Conservation (phyloP, 2,329 filamentous ascomycete genomes). For the Magnaporthiopsis incrustans region DNA sequence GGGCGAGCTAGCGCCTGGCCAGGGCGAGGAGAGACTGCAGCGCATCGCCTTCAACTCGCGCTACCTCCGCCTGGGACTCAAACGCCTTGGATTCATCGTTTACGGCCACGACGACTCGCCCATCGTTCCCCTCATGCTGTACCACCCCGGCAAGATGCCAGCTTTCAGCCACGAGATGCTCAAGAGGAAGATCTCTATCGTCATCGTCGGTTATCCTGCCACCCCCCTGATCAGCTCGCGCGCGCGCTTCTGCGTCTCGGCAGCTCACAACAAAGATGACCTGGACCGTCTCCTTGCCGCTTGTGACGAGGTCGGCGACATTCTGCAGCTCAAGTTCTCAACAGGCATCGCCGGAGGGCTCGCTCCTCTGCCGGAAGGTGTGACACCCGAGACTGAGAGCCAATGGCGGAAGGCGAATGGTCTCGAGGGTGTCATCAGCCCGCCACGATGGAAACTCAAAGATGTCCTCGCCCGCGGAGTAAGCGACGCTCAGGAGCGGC, state of each 20-base stretch:
- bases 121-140: slow-evolving; percentile 89
- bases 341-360: slow-evolving; percentile 87
- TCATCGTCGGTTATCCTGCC: slow-evolving; percentile 94
- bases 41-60: slow-evolving; percentile 96
- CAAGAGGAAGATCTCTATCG: slow-evolving; percentile 92
- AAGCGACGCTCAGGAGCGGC: slow-evolving; percentile 20
- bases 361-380: slow-evolving; percentile 63
- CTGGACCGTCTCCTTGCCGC: slow-evolving; percentile 82
- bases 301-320: slow-evolving; percentile 86
- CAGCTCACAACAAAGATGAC: slow-evolving; percentile 97
- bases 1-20: slow-evolving; percentile 78
- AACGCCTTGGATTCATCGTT: slow-evolving; percentile 92
- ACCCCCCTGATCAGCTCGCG: slow-evolving; percentile 92
- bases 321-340: slow-evolving; percentile 94
- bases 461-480: slow-evolving; percentile 60
- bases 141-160: slow-evolving; percentile 98
- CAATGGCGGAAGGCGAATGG: slow-evolving; percentile 56
- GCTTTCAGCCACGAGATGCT: slow-evolving; percentile 99
- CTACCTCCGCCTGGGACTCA: slow-evolving; percentile 93
- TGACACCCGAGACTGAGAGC: slow-evolving; percentile 63
- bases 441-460: slow-evolving; percentile 77
- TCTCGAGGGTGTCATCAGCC: slow-evolving; percentile 63
- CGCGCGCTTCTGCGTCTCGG: slow-evolving; percentile 90
- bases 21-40: slow-evolving; percentile 92
- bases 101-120: slow-evolving; percentile 97